phyloP scores from a whole-genome alignment of 116 monocot genomes.

The Zostera marina region DNA sequence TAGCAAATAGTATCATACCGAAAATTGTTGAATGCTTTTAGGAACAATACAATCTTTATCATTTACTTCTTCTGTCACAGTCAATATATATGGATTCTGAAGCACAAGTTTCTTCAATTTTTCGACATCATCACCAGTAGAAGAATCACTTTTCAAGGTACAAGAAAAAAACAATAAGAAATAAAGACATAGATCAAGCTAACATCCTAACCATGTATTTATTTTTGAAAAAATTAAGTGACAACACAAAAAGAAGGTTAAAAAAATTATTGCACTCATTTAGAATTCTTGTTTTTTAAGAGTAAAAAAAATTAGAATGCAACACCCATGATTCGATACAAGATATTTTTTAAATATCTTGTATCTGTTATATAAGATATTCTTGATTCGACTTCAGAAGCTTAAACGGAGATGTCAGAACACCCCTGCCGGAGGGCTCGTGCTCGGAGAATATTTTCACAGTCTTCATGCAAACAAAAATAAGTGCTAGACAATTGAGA shows the following conservation, averaged over 20 bases:
- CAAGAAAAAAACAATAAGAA: neutral
- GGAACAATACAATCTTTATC: slow-evolving; percentile 57
- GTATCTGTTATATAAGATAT: too few species aligned
- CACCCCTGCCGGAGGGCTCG: slow-evolving; percentile 71
- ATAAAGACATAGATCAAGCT: neutral
- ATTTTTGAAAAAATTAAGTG: too few species aligned
- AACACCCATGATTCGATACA: too few species aligned
- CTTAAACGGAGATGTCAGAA: slow-evolving; percentile 77
- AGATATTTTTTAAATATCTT: too few species aligned
- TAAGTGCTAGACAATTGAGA: too few species aligned
- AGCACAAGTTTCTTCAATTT: slow-evolving; percentile 87
- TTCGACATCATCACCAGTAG: slow-evolving; percentile 71
- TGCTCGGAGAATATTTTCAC: slow-evolving; percentile 68
- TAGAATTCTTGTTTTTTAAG: too few species aligned
- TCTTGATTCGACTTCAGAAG: slow-evolving; percentile 84
- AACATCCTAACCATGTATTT: neutral
- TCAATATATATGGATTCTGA: slow-evolving; percentile 73
- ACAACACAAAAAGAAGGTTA: too few species aligned
- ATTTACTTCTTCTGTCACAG: slow-evolving; percentile 46
- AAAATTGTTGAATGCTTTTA: slow-evolving; percentile 74
- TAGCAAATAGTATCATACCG: slow-evolving; percentile 21
- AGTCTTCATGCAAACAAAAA: slow-evolving; percentile 49
- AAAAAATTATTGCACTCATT: too few species aligned
- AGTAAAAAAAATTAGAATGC: too few species aligned
- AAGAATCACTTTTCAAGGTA: slow-evolving; percentile 4